Evolutionary conservation across 1,139 yeast species (phyloP), one percentile per base, ranked within the genome.

Genomic region (Spathaspora sp.): DNA sequence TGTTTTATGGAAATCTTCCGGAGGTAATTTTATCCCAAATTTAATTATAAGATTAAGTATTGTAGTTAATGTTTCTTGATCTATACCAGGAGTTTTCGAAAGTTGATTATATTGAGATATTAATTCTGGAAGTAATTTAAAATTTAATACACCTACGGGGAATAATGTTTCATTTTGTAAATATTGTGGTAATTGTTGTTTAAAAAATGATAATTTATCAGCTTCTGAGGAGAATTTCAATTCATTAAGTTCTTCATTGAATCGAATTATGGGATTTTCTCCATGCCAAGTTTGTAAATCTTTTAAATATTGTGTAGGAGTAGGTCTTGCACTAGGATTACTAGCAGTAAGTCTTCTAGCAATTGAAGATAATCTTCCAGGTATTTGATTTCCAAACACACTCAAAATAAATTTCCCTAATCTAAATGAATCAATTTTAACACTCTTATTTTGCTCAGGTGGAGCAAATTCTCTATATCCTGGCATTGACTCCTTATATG

Each of bases 101-200:
- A 68, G 52, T 24, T 55, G 57, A 25, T 60, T 60, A 50, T 59
- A 74, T 47, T 73, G 78, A 8, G 46, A 41, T 10, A 78, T 69
- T 25, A 88, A 63, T 55, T 84, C 89, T 0, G 96, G 95, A 31
- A 89, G 63, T n/a, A 89, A 67, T 53, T 80, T 79, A 51, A 77
- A 67, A 44, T 83, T 84, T 44, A 86, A 67, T 51, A 82, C 82
- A 1, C 86, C 87, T 0, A 78, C 75, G 1, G 95, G 89, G 46
- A 69, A 72, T 46, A 63, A 56, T 10, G 57, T 58, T 26, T 54
- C 47, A 17, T 57, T 57, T 26, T 57, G 55, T 25, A 67, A 53
- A 49, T 59, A 68, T 51, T 42, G 57, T 40, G 59, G 70, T 64
- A 58, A 79, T 53, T 55, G 78, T 59, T 51, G 70, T 48, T 70